Evolutionary conservation across 805 yeast species (phyloP).

Genomic region (Monosporozyma aerobia): DNA sequence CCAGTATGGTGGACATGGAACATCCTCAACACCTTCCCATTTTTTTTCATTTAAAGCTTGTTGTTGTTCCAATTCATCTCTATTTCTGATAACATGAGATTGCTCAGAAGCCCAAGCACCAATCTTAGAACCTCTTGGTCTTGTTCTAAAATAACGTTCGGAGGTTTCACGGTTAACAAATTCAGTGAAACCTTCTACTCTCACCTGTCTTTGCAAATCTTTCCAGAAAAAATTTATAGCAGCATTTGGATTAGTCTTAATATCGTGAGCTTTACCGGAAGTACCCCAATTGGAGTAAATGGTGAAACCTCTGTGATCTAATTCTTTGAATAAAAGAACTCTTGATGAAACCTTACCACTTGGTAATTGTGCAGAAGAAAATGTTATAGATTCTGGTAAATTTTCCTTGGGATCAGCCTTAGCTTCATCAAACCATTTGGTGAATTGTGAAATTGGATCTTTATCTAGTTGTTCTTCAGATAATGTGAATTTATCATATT

Average conservation of each 20-base stretch:
- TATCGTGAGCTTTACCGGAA: conserved; percentile 72
- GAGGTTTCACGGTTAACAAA: conserved; percentile 64
- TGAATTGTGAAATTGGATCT: conserved; percentile 72
- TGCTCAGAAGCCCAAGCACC: conserved; percentile 98
- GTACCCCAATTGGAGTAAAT: conserved; percentile 87
- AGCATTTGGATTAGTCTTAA: conserved; percentile 64
- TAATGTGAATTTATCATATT: conserved; percentile 62
- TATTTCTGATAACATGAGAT: conserved; percentile 45
- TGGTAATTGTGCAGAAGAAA: conserved; percentile 85
- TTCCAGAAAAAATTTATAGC: conserved; percentile 90
- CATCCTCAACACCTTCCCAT: conserved; percentile 51
- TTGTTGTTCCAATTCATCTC: conserved; percentile 54
- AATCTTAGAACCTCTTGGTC: conserved; percentile 87
- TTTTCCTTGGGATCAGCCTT: conserved; percentile 40
- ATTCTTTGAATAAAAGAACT: conserved; percentile 78
- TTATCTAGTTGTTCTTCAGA: conserved; percentile 41
- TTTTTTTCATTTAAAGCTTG: conserved; percentile 41
- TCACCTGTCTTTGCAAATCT: conserved; percentile 79
- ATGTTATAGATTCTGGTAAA: conserved; percentile 74
- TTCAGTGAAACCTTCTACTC: conserved; percentile 82
- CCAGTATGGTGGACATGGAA: conserved; percentile 93
- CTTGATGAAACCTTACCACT: conserved; percentile 85
- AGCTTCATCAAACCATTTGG: conserved; percentile 79
- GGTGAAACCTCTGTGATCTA: conserved; percentile 76
- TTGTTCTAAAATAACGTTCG: conserved; percentile 66